Conservation (phyloP, 441 rosid species). For the Brassica balearica region DNA sequence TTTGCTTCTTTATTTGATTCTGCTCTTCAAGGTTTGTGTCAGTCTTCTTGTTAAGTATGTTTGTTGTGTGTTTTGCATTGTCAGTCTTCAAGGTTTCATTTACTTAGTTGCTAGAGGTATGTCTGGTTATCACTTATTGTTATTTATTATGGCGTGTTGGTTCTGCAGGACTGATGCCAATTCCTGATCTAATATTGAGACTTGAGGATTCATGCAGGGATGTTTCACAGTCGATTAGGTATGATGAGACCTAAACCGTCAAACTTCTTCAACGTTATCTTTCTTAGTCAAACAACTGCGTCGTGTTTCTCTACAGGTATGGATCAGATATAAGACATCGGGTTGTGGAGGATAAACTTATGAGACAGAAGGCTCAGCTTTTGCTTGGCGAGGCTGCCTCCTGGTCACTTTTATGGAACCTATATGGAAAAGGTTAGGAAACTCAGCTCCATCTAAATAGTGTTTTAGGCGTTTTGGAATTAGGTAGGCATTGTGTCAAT, state of each 20-base stretch:
- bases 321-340: constrained; percentile 75
- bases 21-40: constrained; percentile 75
- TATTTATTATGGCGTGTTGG: constrained; percentile 9
- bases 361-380: constrained; percentile 94
- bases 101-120: constrained; percentile 12
- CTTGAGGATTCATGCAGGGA: constrained; percentile 85
- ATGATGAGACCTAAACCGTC: constrained; percentile 2
- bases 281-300: constrained; percentile 14
- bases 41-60: background rate
- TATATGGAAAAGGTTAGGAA: constrained; percentile 92
- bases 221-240: constrained; percentile 91
- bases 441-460: constrained; percentile 30
- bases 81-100: background rate
- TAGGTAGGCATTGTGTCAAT: background rate
- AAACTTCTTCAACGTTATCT: background rate
- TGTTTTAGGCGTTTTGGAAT: constrained; percentile 22
- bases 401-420: constrained; percentile 97
- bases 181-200: constrained; percentile 82
- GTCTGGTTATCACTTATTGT: constrained; percentile 13
- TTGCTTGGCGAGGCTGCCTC: constrained; percentile 98
- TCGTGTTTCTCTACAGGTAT: constrained; percentile 56
- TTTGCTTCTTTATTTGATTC: constrained; percentile 94
- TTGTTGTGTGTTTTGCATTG: background rate
- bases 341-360: constrained; percentile 87
- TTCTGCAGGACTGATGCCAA: constrained; percentile 81